Conservation (phyloP, 768 basidiomycete species). For the Phaeolepiota aurea region DNA sequence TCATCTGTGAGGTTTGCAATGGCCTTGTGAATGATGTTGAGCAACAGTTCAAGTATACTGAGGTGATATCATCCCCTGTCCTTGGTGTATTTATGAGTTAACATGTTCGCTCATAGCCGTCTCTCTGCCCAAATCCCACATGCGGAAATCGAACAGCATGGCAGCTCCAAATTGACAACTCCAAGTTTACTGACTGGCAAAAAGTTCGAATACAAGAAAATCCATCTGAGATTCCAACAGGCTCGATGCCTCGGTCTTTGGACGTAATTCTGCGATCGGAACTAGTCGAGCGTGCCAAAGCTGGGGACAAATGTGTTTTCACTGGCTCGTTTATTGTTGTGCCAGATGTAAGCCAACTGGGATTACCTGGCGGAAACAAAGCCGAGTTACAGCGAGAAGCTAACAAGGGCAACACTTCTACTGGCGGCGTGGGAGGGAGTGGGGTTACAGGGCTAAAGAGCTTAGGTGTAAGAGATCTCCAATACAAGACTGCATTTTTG, state of each 20-base stretch:
- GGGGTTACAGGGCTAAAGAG: constrained; percentile 94
- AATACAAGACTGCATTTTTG: constrained; percentile 97
- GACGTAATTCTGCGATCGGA: constrained; percentile 95
- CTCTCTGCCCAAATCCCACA: constrained; percentile 87
- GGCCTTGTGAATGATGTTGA: constrained; percentile 88
- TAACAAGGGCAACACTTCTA: constrained; percentile 49
- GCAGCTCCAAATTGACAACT: constrained; percentile 93
- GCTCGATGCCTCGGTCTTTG: constrained; percentile 94
- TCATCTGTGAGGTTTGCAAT: constrained; percentile 84
- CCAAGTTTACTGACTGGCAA: constrained; percentile 98
- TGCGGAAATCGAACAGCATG: constrained; percentile 87
- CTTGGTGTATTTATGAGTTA: constrained; percentile 1
- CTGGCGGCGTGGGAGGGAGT: constrained; percentile 58
- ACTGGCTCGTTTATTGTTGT: constrained; percentile 98
- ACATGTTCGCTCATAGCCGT: constrained; percentile 47
- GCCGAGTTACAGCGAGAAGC: constrained; percentile 88
- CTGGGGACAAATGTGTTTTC: constrained; percentile 97
- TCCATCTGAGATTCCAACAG: constrained; percentile 96
- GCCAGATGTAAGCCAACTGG: constrained; percentile 94
- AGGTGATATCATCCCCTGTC: constrained; percentile 56
- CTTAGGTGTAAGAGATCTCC: constrained; percentile 89
- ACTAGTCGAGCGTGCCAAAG: constrained; percentile 97
- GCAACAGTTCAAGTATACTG: constrained; percentile 99
- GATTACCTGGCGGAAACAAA: constrained; percentile 88
- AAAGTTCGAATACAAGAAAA: constrained; percentile 99